A percentile compares a stretch with the other conserved stretches of the same genome.
phyloP scores from a whole-genome alignment of 805 yeast genomes.

The Phaffomyces antillensis region DNA sequence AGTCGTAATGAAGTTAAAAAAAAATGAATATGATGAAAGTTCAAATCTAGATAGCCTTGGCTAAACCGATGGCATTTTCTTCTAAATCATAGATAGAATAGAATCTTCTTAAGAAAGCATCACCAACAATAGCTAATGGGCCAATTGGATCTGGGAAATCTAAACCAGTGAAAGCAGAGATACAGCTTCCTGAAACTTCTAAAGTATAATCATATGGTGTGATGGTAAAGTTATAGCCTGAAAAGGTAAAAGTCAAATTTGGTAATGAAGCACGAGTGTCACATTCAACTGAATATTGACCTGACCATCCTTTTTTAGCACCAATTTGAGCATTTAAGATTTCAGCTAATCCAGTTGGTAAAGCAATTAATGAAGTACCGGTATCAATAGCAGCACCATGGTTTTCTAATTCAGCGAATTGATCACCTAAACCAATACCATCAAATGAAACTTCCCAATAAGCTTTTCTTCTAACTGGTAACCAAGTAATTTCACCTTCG shows the following conservation, averaged over 20 bases:
- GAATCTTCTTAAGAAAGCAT: conserved; percentile 91
- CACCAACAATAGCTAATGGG: conserved; percentile 94
- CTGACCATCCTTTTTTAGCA: conserved; percentile 95
- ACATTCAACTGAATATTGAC: conserved; percentile 94
- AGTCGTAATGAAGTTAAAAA: too few relatives aligned
- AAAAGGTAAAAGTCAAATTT: conserved; percentile 83
- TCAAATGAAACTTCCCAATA: conserved; percentile 98
- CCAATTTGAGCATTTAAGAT: conserved; percentile 93
- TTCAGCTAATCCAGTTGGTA: conserved; percentile 95
- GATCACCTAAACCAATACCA: conserved; percentile 87
- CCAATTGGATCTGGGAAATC: conserved; percentile 97
- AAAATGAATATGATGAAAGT: too few relatives aligned
- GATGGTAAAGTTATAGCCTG: conserved; percentile 88
- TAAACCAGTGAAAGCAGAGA: conserved; percentile 94
- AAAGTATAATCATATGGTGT: conserved; percentile 86
- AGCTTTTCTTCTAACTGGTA: conserved; percentile 98
- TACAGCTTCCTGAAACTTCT: conserved; percentile 92
- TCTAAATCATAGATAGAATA: conserved; percentile 92
- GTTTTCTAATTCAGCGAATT: conserved; percentile 71
- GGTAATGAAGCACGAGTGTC: conserved; percentile 77
- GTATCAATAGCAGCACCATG: conserved; percentile 98
- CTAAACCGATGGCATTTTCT: conserved; percentile 91
- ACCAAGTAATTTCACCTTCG: conserved; percentile 83
- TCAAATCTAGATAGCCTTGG: conserved; percentile 48
- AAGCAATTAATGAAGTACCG: conserved; percentile 92